Conservation (phyloP, 2,329 filamentous ascomycete genomes). For the Penicillium sp. region DNA sequence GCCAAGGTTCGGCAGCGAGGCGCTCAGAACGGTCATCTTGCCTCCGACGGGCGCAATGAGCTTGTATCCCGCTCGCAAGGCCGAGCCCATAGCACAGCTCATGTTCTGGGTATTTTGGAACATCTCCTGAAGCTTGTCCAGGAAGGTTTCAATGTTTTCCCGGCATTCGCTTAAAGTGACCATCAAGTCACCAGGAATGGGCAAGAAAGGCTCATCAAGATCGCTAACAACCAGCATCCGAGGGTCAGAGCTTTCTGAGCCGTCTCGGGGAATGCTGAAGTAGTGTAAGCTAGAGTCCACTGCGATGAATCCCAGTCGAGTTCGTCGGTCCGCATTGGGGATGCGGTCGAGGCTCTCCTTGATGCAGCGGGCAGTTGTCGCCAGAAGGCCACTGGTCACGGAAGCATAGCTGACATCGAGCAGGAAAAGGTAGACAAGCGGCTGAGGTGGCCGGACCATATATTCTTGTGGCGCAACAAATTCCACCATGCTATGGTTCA, state of each 20-base stretch:
- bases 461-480: slow-evolving; percentile 98
- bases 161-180: slow-evolving; percentile 85
- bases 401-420: slow-evolving; percentile 91
- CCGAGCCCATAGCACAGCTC: slow-evolving; percentile 90
- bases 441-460: slow-evolving; percentile 96
- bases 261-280: slow-evolving; percentile 87
- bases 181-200: slow-evolving; percentile 83
- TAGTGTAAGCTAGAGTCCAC: slow-evolving; percentile 94
- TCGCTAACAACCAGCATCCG: slow-evolving; percentile 93
- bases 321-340: slow-evolving; percentile 93
- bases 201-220: slow-evolving; percentile 91
- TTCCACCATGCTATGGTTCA: slow-evolving; percentile 95
- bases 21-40: slow-evolving; percentile 87
- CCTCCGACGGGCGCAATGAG: slow-evolving; percentile 90
- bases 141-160: slow-evolving; percentile 83
- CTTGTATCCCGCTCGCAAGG: slow-evolving; percentile 87
- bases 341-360: slow-evolving; percentile 92
- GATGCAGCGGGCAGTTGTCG: slow-evolving; percentile 87
- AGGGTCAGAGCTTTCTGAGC: slow-evolving; percentile 75
- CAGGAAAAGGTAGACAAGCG: slow-evolving; percentile 89
- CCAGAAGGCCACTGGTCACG: slow-evolving; percentile 82
- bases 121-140: slow-evolving; percentile 89
- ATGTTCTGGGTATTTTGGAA: slow-evolving; percentile 90
- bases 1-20: slow-evolving; percentile 83
- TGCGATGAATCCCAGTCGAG: slow-evolving; percentile 87